Percentiles rank a stretch among this genome's conserved stretches.
Conservation (phyloP, 768 basidiomycete genomes). For the Cytidiella melzeri region DNA sequence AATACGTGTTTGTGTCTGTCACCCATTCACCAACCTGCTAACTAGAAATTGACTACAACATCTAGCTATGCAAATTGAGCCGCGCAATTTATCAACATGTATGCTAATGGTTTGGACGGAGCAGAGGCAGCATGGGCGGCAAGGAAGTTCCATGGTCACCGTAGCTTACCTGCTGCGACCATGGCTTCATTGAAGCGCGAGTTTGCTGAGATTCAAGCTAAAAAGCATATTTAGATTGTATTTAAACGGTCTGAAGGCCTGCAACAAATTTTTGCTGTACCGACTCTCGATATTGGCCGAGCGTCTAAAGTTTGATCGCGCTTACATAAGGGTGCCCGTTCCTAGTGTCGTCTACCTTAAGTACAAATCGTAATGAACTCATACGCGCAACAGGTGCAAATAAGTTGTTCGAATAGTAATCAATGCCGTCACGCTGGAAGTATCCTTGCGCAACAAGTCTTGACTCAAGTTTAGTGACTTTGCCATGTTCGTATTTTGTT, state of each 20-base stretch:
- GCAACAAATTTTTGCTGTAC: too few relatives aligned
- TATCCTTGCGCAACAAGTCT: too few relatives aligned
- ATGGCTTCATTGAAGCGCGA: neutral
- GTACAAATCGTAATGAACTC: neutral
- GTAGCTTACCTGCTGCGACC: slow-evolving; percentile 20
- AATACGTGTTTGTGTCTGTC: slow-evolving; percentile 6
- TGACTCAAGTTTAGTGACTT: too few relatives aligned
- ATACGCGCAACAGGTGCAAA: too few relatives aligned
- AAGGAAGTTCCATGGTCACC: slow-evolving; percentile 26
- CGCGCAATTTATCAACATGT: slow-evolving; percentile 21
- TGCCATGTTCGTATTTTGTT: too few relatives aligned
- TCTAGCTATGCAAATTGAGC: slow-evolving; percentile 24
- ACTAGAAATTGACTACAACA: neutral
- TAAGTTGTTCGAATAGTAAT: too few relatives aligned
- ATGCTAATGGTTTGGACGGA: slow-evolving; percentile 24
- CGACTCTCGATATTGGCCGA: too few relatives aligned
- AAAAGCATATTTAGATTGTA: neutral
- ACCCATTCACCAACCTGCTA: slow-evolving; percentile 10
- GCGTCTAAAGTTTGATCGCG: neutral
- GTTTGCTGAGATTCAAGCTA: neutral
- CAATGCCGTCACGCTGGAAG: too few relatives aligned
- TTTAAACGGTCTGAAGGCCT: neutral
- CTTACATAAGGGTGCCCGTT: slow-evolving; percentile 8
- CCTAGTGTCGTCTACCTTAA: slow-evolving; percentile 4
- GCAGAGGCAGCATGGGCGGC: slow-evolving; percentile 27